A percentile compares a stretch with the other conserved stretches of the same genome.
These are phyloP conservation scores for Geranium incanum DNA, from an alignment of 441 rosid species.

Conservation along the genomic window DNA sequence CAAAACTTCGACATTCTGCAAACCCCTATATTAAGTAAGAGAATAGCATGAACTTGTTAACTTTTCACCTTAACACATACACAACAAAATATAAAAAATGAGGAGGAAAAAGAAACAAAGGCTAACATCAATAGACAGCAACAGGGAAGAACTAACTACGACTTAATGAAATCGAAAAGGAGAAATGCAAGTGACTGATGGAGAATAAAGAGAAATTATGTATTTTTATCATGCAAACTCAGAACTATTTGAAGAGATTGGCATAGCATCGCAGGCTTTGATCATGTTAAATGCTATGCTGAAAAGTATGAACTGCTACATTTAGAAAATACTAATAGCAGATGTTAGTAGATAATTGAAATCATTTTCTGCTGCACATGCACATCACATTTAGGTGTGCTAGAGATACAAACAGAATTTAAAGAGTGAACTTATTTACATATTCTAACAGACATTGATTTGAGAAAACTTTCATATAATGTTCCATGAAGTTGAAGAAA, in stretches of 20 bases:
- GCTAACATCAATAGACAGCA: not conserved
- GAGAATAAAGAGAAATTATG: not conserved
- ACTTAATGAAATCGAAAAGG: not conserved
- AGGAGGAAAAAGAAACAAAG: not conserved
- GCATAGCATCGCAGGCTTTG: not conserved
- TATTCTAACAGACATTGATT: not conserved
- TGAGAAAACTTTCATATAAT: not conserved
- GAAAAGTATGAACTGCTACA: not conserved
- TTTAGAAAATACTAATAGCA: not conserved
- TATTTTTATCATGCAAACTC: not conserved
- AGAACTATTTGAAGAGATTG: constrained; percentile 4
- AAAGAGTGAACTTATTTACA: not conserved
- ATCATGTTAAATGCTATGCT: constrained; percentile 2
- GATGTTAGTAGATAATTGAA: not conserved
- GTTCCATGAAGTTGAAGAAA: constrained; percentile 5
- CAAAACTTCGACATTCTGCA: constrained; percentile 91
- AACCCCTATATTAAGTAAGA: constrained; percentile 83
- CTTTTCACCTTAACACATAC: constrained; percentile 11
- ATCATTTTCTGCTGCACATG: not conserved
- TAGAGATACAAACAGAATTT: not conserved
- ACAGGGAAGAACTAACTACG: not conserved
- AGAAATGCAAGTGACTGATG: not conserved
- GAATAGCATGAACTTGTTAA: constrained; percentile 33
- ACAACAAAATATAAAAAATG: not conserved
- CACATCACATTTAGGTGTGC: not conserved